A percentile compares a stretch with the other conserved stretches of the same genome.
These are phyloP conservation scores for Stentor roeselii DNA, from an alignment of 73 alveolate genomes.

Conservation along the genomic window DNA sequence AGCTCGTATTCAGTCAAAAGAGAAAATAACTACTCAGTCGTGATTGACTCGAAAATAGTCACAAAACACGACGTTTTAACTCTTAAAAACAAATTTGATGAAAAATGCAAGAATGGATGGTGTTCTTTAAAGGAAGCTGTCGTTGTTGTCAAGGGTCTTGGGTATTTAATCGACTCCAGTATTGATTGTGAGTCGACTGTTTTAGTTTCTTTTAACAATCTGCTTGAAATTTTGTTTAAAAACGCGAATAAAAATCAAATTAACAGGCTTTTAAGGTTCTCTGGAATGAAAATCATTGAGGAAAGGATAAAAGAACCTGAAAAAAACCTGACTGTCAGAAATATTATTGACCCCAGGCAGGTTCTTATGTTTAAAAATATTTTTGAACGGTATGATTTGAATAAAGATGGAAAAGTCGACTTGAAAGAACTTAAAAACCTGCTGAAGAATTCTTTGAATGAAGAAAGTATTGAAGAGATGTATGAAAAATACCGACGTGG, in stretches of 20 bases:
- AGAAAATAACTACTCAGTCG: neutral
- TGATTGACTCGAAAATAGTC: neutral
- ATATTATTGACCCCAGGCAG: neutral
- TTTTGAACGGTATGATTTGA: neutral
- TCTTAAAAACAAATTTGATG: neutral
- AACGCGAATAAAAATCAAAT: neutral
- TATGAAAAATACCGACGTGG: neutral
- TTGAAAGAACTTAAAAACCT: neutral
- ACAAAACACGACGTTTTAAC: neutral
- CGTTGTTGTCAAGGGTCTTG: neutral
- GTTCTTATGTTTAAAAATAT: neutral
- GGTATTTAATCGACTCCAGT: neutral
- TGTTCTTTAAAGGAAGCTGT: no score
- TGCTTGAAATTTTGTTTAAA: no score
- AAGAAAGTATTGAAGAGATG: neutral
- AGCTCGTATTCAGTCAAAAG: neutral
- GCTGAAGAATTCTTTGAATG: neutral
- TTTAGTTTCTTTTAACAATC: neutral
- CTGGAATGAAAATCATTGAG: neutral
- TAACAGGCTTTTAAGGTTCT: neutral
- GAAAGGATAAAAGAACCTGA: neutral
- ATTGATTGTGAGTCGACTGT: neutral
- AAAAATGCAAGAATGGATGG: neutral
- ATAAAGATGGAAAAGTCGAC: neutral
- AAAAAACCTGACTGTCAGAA: no score